Evolutionary conservation across 441 rosid genomes (phyloP), one percentile per base, ranked within the genome.

Genomic region (Eruca vesicaria): DNA sequence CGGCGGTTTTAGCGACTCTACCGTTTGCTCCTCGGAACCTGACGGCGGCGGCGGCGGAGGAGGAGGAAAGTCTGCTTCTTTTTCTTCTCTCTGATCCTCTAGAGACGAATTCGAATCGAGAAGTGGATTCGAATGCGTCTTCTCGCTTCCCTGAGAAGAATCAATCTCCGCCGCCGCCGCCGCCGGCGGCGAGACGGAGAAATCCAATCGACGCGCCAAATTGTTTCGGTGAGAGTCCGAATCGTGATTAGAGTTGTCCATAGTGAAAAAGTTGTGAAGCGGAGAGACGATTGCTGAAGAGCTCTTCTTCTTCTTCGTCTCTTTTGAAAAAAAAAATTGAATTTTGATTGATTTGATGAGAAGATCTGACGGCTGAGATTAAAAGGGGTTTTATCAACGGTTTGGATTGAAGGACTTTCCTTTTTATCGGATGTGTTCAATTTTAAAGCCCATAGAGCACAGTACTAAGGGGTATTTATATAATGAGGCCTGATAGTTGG

Each of bases 141-240:
- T 36, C 38, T 9, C 58, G 14, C 2, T 48, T 59, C 33, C 57
- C 18, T 20, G 15, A 68, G 55, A 41, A 9, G 79, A 48, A 70
- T 63, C 75, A 32, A 29, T 66, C 58, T 48, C 89, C 43, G 82
- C 1, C 16, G 60, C 80, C 56, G 67, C 63, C 63, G 76, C 1
- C 16, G 60, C 80, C 56, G 67, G 60, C 63, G 76, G 20, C 21
- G 69, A 66, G 69, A 74, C 53, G 79, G 79, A 81, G 85, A 89
- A 89, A 89, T 91, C 98, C 59, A 89, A 90, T 86, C 89, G 96
- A 80, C 94, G 83, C 6, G 90, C 89, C 10, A 86, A 75, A 79
- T 82, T 82, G 78, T 86, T 88, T 12, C 84, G 74, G 41, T 87
- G 83, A 33, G 82, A 79, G 66, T 79, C 88, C 15, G 66, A 64